Conservation (phyloP, 78 protist species). For the Dictyostelium discoideum region dicty_2.7 NC_007090.3:11501-12000, state of each 20-base stretch:
- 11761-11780: neutral
- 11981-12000: no score
- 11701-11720: neutral
- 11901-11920: neutral
- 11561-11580: slow-evolving; percentile 87
- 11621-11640: slow-evolving; percentile 7
- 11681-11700: slow-evolving; percentile 41
- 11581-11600: slow-evolving; percentile 90
- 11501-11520: slow-evolving; percentile 1
- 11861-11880: neutral
- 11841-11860: neutral
- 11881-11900: neutral
- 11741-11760: neutral
- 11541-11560: slow-evolving; percentile 4
- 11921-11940: neutral
- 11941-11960: no score
- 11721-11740: neutral
- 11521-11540: neutral
- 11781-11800: neutral
- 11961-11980: no score
- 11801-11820: neutral
- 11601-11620: slow-evolving; percentile 59
- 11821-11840: neutral
- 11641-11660: slow-evolving; percentile 33
- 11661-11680: slow-evolving; percentile 62